These are phyloP conservation scores for Gossypium sturtianum DNA, from an alignment of 345 rosid genomes.

Conservation along the genomic window DNA sequence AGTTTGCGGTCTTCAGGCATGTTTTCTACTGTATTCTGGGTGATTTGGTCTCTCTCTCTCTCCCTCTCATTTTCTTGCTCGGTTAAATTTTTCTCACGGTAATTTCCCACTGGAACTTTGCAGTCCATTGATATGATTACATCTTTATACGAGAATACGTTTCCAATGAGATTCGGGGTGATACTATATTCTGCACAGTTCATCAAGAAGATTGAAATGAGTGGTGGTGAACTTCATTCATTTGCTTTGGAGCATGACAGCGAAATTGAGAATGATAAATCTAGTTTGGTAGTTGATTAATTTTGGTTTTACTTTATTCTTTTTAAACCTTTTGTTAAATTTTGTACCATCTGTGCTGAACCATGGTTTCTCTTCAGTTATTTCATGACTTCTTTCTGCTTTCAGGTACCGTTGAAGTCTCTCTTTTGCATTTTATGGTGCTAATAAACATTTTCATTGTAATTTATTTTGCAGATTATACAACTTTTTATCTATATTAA, in stretches of 20 bases:
- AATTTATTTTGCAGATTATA: conserved; percentile 61
- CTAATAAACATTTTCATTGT: conserved; percentile 12
- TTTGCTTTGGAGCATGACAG: conserved; percentile 30
- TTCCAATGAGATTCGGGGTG: conserved; percentile 92
- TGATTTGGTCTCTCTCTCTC: conserved; percentile 10
- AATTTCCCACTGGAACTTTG: conserved; percentile 25
- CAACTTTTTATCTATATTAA: conserved; percentile 69
- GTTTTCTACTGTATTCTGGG: conserved; percentile 4
- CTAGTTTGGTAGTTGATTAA: conserved; percentile 68
- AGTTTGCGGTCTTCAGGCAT: conserved; percentile 55
- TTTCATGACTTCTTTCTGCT: neutral
- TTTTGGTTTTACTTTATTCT: neutral
- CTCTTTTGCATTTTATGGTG: neutral
- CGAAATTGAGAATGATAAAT: conserved; percentile 62
- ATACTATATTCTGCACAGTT: conserved; percentile 67
- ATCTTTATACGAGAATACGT: conserved; percentile 68
- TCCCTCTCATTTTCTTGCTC: neutral
- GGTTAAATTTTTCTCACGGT: conserved; percentile 5
- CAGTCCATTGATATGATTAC: conserved; percentile 74
- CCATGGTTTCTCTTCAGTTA: conserved; percentile 3
- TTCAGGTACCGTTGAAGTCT: neutral
- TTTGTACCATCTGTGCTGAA: neutral
- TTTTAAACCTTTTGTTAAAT: neutral
- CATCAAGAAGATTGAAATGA: conserved; percentile 53
- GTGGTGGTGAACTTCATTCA: conserved; percentile 44